A percentile compares a stretch with the other conserved stretches of the same genome.
phyloP scores from a whole-genome alignment of 345 rosid genomes.

The Citrus maxima region DNA sequence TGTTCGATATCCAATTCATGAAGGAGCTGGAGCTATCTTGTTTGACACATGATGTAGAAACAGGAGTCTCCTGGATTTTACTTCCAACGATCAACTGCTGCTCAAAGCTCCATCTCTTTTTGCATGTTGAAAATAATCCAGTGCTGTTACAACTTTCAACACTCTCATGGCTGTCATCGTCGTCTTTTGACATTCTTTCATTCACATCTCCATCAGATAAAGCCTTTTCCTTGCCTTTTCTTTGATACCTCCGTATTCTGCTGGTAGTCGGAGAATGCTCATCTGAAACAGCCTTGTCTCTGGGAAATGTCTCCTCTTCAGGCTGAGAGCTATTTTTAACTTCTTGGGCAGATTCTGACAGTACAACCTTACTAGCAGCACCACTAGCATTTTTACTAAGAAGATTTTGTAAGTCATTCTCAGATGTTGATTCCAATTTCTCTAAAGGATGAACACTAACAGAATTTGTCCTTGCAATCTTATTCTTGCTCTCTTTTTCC shows the following conservation, averaged over 20 bases:
- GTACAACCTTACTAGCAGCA: constrained; percentile 23
- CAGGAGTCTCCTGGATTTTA: constrained; percentile 48
- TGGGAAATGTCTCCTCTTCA: constrained; percentile 26
- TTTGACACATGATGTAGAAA: constrained; percentile 45
- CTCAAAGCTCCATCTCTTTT: constrained; percentile 50
- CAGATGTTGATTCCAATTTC: constrained; percentile 57
- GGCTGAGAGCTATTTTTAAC: constrained; percentile 26
- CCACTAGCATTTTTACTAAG: constrained; percentile 22
- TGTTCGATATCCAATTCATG: constrained; percentile 86
- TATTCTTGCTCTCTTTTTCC: constrained; percentile 26
- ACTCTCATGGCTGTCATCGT: constrained; percentile 71
- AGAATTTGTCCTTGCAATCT: constrained; percentile 7
- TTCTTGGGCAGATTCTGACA: constrained; percentile 27
- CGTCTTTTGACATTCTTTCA: constrained; percentile 39
- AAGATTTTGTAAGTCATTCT: constrained; percentile 40
- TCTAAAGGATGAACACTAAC: constrained; percentile 22
- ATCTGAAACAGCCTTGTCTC: constrained; percentile 16
- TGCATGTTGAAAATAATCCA: constrained; percentile 41
- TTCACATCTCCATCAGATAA: constrained; percentile 49
- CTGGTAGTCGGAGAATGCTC: constrained; percentile 32
- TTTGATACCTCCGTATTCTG: constrained; percentile 24
- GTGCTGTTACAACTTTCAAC: constrained; percentile 82
- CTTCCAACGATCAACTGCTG: constrained; percentile 46
- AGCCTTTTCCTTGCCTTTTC: constrained; percentile 61
- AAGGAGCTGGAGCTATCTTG: constrained; percentile 91